These are phyloP conservation scores for Mrakiaceae sp. DNA, from an alignment of 1,284 basidiomycete species.

Conservation along the genomic window DNA sequence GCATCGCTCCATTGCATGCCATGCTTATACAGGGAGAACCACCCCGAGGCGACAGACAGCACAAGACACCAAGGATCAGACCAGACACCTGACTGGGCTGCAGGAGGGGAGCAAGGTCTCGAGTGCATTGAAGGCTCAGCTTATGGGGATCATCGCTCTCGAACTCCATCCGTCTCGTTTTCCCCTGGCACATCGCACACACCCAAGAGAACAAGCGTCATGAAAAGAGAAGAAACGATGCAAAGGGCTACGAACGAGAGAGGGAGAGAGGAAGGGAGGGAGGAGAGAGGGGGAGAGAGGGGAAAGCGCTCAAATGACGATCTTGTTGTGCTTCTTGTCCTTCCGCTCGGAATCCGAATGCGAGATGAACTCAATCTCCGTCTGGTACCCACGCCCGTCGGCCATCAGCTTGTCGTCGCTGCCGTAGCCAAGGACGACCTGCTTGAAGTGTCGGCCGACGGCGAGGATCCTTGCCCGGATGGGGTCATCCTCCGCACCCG, in stretches of 20 bases:
- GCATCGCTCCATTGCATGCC: too few relatives aligned
- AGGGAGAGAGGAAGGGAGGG: conserved; percentile 8
- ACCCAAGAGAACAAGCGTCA: too few relatives aligned
- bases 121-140: too few relatives aligned
- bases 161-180: too few relatives aligned
- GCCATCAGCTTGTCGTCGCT: conserved; percentile 21
- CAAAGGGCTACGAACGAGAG: not conserved
- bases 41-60: too few relatives aligned
- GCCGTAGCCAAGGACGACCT: conserved; percentile 65
- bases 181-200: too few relatives aligned
- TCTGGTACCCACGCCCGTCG: conserved; percentile 60
- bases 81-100: too few relatives aligned
- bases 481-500: conserved; percentile 40
- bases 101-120: too few relatives aligned
- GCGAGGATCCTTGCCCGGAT: conserved; percentile 60
- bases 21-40: too few relatives aligned
- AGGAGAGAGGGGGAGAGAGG: conserved; percentile 21
- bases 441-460: conserved; percentile 80
- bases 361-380: conserved; percentile 86
- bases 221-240: not conserved
- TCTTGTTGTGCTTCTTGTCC: conserved; percentile 49
- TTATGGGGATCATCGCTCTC: too few relatives aligned
- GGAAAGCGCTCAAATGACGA: conserved; percentile 45
- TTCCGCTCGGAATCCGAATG: conserved; percentile 96
- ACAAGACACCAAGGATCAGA: too few relatives aligned